Base-by-base conservation (phyloP, 179 eudicot species). In the Silene vulgaris region DNA sequence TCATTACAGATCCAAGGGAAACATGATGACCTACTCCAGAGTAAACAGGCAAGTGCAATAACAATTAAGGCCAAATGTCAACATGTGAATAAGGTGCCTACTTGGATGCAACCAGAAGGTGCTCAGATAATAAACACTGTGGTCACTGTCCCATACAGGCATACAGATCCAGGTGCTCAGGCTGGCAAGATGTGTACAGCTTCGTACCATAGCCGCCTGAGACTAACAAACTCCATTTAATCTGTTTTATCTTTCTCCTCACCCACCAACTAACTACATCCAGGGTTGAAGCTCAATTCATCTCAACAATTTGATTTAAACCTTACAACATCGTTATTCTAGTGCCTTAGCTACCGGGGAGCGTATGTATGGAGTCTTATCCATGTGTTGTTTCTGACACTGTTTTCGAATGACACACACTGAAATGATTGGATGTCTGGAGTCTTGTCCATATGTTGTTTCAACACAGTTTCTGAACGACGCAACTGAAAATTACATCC, bases 31-130 rank as follows among this genome's bases (percentile, higher is more conserved):
- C 30, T 61, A 21, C 65, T 26, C 65, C 65, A 19, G 23, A 70
- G 9, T 60, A 3, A 57, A 57, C 62, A 17, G 62, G 23, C 23
- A 57, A 57, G 62, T 45, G 61, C n/a, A 14, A 45, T 29, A 7
- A 23, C 11, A 23, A 56, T 5, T 56, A 50, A 48, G 37, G 8
- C 62, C 62, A 28, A 54, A 40, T 40, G 11, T 40, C 12, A 40
- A 40, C 48, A 40, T 40, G 40, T 30, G 11, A 54, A 28, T 1
- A 13, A 28, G n/a, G 19, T 13, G 40, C 32, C 69, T 65, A 29
- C 69, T 65, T 28, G 69, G 19, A 28, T 29, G 43, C 16, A 65
- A 65, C 16, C 69, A 65, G 29, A 65, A 21, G 40, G 17, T 65
- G 35, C 28, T 23, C n/a, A 7, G 6, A 62, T 26, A 26, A 23